Base-by-base conservation (phyloP, 1,139 yeast genomes). In the Magnusiomyces suaveolens region DNA sequence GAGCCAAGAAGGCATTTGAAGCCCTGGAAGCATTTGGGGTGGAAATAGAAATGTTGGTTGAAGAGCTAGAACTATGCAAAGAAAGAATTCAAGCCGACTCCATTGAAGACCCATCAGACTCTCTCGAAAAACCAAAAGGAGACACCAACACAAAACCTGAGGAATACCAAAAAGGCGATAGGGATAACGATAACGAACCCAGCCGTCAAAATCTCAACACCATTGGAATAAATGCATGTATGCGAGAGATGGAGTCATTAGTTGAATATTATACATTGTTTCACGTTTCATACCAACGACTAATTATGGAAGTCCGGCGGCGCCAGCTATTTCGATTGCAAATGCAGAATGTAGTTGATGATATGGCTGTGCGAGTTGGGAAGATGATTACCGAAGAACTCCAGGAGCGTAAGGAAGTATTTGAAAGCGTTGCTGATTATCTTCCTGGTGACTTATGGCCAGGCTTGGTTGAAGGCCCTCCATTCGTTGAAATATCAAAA, bases 391-490 rank as follows among this genome's bases (percentile, higher is more conserved):
- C 43, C 3, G 72, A 74, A 2, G 86, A 82, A 58, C 62, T 65
- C 41, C 64, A 63, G 1, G 63, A 66, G 18, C 68, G 84, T 44
- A 61, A 69, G 23, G 57, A 63, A 10, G 82, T 82, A 59, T 58
- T 79, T 47, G 59, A 63, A 1, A 64, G 67, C 8, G 71, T 80
- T 63, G 82, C 81, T 0, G 76, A 75, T 49, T 82, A 66, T 59
- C 66, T 82, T 12, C 87, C 87, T 0, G 72, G 68, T 43, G 78
- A 77, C 57, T 67, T 79, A 2, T 78, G 81, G 80, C 68, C 72
- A 0, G 75, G 75, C 2, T 64, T 76, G 50, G 67, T 71, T 24
- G 71, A 71, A 46, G 52, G 61, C 47, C 62, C 64, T 20, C 54
- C 64, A 52, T 50, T 52, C 24, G 21, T 52, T 10, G 55, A 54